Conservation (phyloP, 1,284 basidiomycete genomes). For the Anthracocystis walkeri region DNA sequence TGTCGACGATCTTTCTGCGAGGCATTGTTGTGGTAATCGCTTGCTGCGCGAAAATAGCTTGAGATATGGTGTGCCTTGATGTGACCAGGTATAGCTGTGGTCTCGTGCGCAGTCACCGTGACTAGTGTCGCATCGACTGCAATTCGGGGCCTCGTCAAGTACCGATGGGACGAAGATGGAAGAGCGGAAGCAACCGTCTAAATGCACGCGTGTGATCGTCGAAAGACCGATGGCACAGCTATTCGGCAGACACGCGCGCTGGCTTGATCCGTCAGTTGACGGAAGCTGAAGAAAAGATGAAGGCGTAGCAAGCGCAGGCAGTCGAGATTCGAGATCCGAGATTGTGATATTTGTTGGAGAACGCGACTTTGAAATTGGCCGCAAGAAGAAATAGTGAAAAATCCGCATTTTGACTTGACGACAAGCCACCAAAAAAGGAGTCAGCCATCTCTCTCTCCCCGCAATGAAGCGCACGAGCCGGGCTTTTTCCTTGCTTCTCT, state of each 20-base stretch:
- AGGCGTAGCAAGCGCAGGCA: neutral
- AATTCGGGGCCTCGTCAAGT: too few relatives aligned
- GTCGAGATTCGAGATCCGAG: conserved; percentile 20
- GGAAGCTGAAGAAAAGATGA: neutral
- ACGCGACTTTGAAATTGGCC: neutral
- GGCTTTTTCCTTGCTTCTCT: neutral
- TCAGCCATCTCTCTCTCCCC: neutral
- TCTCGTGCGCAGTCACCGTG: too few relatives aligned
- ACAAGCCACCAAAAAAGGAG: neutral
- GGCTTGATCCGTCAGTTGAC: neutral
- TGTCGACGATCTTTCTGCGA: conserved; percentile 27
- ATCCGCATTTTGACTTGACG: neutral
- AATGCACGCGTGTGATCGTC: too few relatives aligned
- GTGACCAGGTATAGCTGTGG: too few relatives aligned
- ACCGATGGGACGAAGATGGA: too few relatives aligned
- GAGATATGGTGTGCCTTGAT: neutral
- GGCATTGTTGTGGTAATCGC: conserved; percentile 21
- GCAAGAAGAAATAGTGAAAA: conserved; percentile 12
- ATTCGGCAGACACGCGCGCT: too few relatives aligned
- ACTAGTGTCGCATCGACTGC: too few relatives aligned
- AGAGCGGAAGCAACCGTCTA: too few relatives aligned
- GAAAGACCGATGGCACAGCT: too few relatives aligned
- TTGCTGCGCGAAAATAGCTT: neutral
- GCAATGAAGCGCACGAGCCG: conserved; percentile 26
- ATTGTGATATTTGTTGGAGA: neutral